Base-by-base conservation (phyloP, 495 filamentous ascomycete species). In the Rhypophila decipiens region DNA sequence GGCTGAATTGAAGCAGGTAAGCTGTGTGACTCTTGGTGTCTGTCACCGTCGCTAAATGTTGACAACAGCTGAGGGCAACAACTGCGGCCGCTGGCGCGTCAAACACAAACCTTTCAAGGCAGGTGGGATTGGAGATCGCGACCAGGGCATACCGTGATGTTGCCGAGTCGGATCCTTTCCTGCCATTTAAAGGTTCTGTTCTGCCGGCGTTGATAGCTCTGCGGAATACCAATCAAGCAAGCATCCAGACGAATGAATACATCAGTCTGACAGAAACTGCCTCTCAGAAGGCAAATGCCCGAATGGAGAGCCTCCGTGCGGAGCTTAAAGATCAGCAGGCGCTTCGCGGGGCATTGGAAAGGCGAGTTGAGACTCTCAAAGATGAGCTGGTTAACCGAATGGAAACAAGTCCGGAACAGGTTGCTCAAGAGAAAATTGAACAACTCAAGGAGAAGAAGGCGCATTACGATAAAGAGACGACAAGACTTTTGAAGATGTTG, bases 141-240 rank as follows among this genome's bases (percentile, higher is more conserved):
- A 82, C 78, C 51, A 69, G 72, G 43, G 82, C 82, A 7, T 90
- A 88, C 57, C 73, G 79, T 27, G 71, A 74, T 21, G 62, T 85
- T 17, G 70, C 80, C 12, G 71, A 78, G 21, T 64, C 71, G 17
- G 75, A 83, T 34, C 80, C 82, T 17, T 75, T 76, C 44, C 68
- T 90, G 18, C 86, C 88, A 20, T 66, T 69, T 10, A 66, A 79
- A 7, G 78, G 76, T 15, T 90, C 87, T 17, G 72, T 80, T 20
- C 62, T 94, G 8, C 85, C 87, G 5, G 77, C 82, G 19, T 71
- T 94, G 0, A 61, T 94, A 7, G 86, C 87, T 2, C 62, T 87
- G 22, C 77, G 83, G 24, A 80, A 77, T 46, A 83, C 79, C 1
- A 69, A 80, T 24, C 74, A 74, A 33, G 78, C 80, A 19, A 77